Base-by-base conservation (phyloP, 805 yeast genomes). In the Candida ulmi region DNA sequence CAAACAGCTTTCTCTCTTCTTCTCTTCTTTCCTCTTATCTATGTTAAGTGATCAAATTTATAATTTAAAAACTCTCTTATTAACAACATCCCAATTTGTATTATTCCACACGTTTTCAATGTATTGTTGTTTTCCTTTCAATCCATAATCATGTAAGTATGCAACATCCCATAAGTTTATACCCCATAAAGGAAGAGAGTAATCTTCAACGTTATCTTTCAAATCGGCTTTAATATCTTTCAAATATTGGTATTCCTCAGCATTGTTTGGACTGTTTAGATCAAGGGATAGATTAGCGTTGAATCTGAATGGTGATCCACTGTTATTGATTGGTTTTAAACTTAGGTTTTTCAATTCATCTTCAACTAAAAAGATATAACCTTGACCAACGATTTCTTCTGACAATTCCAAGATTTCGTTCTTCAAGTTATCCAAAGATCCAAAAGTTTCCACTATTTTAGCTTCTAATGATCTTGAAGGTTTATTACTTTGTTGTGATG, bases 101-200 rank as follows among this genome's bases (percentile, higher is more conserved):
- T 87, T 71, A 38, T 79, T 74, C 79, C 95, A 80, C 55, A 81
- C 80, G 46, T 80, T 81, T 44, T 75, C 75, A 48, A 93, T 71
- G 62, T 84, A 93, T 38, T 73, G 68, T 33, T 74, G 68, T 65
- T 82, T 83, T 18, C 93, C 95, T 17, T 52, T 57, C 37, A 86
- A 72, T 35, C 97, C 96, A 62, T 82, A 91, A 62, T 93, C 98
- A 21, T 74, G 66, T 33, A 88, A 53, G 60, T 82, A 93, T n/a
- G 96, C 87, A 47, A 80, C 76, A 60, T 91, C 95, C 96, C 97
- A 90, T 49, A 84, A 72, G 61, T 80, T 87, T 47, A 88, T 71
- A 37, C 80, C 84, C 48, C 93, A 70, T 34, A 93, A 63, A 7
- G 93, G 95, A 48, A 88, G 66, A 18, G 79, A 72, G 66, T 73